Evolutionary conservation across 2,329 filamentous ascomycete species (phyloP).

Genomic region (Ophidiomyces ophidiicola): DNA sequence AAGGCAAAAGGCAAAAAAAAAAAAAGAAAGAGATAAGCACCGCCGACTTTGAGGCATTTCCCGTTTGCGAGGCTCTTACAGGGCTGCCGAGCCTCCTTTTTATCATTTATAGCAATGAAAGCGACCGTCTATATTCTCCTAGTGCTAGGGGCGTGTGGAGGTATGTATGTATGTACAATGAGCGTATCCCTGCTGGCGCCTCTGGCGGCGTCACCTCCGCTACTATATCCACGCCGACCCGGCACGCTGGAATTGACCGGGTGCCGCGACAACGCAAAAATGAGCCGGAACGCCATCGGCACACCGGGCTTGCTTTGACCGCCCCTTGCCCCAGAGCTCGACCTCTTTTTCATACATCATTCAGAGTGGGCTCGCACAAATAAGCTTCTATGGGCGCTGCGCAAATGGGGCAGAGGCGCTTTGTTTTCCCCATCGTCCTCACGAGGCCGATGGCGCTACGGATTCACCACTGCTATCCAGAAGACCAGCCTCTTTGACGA

Average conservation of each 20-base stretch:
- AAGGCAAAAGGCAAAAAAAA: too few relatives aligned
- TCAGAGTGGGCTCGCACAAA: slow-evolving; percentile 4
- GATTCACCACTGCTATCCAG: slow-evolving; percentile 37
- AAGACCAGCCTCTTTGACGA: slow-evolving; percentile 84
- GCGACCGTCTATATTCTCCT: too few relatives aligned
- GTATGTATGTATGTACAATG: too few relatives aligned
- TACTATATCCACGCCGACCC: neutral
- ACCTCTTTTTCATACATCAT: neutral
- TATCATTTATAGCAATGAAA: too few relatives aligned
- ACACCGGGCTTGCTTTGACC: neutral
- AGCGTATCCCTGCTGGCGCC: too few relatives aligned
- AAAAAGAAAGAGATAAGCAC: too few relatives aligned
- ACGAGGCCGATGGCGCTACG: slow-evolving; percentile 9
- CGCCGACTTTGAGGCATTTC: slow-evolving; percentile 6
- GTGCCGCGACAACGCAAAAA: neutral
- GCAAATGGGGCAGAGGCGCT: neutral
- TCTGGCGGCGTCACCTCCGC: too few relatives aligned
- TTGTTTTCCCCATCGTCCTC: neutral
- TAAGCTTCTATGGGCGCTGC: neutral
- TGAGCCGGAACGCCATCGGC: neutral
- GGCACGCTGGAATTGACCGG: neutral
- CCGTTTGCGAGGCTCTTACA: neutral
- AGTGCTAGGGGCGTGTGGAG: too few relatives aligned
- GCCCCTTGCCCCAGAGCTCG: neutral
- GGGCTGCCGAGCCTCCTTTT: slow-evolving; percentile 5